Evolutionary conservation across 257 asterid species (phyloP).

Genomic region (Eucommia ulmoides): DNA sequence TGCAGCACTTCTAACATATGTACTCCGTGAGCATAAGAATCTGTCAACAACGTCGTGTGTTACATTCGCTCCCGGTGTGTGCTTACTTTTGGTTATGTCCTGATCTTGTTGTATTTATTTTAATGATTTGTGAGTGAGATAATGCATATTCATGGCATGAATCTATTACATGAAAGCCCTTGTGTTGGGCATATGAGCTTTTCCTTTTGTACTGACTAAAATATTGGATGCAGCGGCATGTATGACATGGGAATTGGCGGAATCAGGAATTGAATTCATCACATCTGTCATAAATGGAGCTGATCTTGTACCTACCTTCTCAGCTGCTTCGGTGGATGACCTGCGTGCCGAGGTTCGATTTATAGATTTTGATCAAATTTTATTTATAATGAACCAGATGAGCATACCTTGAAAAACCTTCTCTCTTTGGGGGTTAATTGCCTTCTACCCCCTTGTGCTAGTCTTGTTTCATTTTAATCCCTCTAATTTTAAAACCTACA

Average conservation of each 20-base stretch:
- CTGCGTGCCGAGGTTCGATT: slow-evolving; percentile 85
- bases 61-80: slow-evolving; percentile 92
- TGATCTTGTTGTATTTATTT: neutral
- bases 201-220: neutral
- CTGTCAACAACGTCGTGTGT: slow-evolving; percentile 74
- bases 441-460: too few species aligned
- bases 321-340: slow-evolving; percentile 94
- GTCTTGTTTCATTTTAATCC: too few species aligned
- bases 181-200: too few species aligned
- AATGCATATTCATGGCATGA: too few species aligned
- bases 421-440: too few species aligned
- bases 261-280: slow-evolving; percentile 70
- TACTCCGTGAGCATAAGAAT: slow-evolving; percentile 83
- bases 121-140: too few species aligned
- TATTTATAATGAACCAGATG: too few species aligned
- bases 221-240: slow-evolving; percentile 71
- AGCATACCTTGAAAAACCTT: too few species aligned
- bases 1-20: slow-evolving; percentile 75
- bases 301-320: slow-evolving; percentile 92
- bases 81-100: neutral
- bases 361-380: too few species aligned
- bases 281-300: slow-evolving; percentile 89
- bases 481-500: too few species aligned
- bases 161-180: too few species aligned
- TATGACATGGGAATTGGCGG: slow-evolving; percentile 99